Percentiles rank a stretch among this genome's conserved stretches.
Conservation (phyloP, 2,329 filamentous ascomycete genomes). For the Rhinocladiella similis region DNA sequence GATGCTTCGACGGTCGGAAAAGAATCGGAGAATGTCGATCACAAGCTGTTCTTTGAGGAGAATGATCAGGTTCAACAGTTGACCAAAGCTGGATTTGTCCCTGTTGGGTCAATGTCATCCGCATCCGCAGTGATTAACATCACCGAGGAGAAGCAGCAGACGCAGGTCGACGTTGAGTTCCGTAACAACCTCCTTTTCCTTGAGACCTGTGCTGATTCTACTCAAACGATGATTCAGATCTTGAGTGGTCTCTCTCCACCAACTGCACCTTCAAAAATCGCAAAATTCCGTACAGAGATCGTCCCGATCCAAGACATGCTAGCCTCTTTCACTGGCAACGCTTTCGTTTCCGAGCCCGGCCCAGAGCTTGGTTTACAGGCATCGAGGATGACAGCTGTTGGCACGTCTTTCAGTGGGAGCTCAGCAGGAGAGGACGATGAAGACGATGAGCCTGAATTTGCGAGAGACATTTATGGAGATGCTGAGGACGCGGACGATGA, state of each 20-base stretch:
- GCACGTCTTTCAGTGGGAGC: slow-evolving; percentile 30
- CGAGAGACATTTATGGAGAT: slow-evolving; percentile 33
- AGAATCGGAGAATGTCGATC: slow-evolving; percentile 33
- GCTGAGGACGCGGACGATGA: slow-evolving; percentile 41
- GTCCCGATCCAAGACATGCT: slow-evolving; percentile 86
- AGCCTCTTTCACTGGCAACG: slow-evolving; percentile 84
- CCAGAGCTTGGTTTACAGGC: slow-evolving; percentile 29
- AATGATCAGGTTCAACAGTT: slow-evolving; percentile 52
- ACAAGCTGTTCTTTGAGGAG: slow-evolving; percentile 31
- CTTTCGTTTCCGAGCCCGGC: slow-evolving; percentile 56
- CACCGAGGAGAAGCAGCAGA: slow-evolving; percentile 57
- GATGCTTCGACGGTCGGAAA: slow-evolving; percentile 56
- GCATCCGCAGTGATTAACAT: slow-evolving; percentile 69
- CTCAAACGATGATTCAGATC: slow-evolving; percentile 81
- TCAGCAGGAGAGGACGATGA: slow-evolving; percentile 44
- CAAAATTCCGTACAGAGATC: slow-evolving; percentile 83
- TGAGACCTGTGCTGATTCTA: slow-evolving; percentile 96
- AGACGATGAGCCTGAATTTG: slow-evolving; percentile 36
- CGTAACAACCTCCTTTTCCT: slow-evolving; percentile 84
- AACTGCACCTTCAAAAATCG: slow-evolving; percentile 74
- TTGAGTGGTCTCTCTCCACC: slow-evolving; percentile 81
- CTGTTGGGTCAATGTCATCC: slow-evolving; percentile 82
- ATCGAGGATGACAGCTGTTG: slow-evolving; percentile 8
- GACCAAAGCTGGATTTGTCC: slow-evolving; percentile 72
- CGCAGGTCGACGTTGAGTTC: slow-evolving; percentile 75